Conservation (phyloP, 495 filamentous ascomycete species). For the Penicillium arizonense region DNA sequence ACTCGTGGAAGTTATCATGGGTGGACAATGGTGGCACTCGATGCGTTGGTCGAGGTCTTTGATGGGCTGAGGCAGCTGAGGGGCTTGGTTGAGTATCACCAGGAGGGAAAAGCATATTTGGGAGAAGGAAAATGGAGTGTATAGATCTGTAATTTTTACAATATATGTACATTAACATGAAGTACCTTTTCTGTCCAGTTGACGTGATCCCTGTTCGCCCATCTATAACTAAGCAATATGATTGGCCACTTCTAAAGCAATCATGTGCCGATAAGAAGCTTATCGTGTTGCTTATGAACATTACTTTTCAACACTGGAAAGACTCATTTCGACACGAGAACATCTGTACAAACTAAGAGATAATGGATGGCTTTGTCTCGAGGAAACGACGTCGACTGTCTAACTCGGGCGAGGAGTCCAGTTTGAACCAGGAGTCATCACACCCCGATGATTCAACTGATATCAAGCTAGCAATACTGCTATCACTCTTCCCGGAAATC, state of each 20-base stretch:
- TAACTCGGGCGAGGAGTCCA: constrained; percentile 4
- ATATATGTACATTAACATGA: neutral
- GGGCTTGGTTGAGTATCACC: constrained; percentile 24
- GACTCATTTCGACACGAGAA: too few species aligned
- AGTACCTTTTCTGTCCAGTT: neutral
- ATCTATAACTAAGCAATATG: neutral
- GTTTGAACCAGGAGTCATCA: neutral
- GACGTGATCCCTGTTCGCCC: neutral
- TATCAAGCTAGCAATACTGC: constrained; percentile 78
- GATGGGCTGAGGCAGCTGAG: constrained; percentile 27
- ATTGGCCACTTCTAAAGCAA: constrained; percentile 35
- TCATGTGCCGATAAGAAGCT: constrained; percentile 31
- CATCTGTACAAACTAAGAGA: neutral
- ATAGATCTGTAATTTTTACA: neutral
- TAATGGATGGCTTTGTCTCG: constrained; percentile 59
- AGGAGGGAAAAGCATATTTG: constrained; percentile 23
- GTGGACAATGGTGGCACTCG: constrained; percentile 28
- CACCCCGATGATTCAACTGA: constrained; percentile 72
- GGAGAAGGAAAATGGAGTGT: constrained; percentile 25
- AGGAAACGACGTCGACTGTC: constrained; percentile 48
- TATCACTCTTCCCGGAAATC: constrained; percentile 67
- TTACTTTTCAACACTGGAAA: neutral
- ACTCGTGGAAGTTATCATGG: constrained; percentile 20
- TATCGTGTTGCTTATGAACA: constrained; percentile 5
- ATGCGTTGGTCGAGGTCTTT: constrained; percentile 29